phyloP scores from a whole-genome alignment of 108 stramenopile species.

The Discostella pseudostelligera region DNA sequence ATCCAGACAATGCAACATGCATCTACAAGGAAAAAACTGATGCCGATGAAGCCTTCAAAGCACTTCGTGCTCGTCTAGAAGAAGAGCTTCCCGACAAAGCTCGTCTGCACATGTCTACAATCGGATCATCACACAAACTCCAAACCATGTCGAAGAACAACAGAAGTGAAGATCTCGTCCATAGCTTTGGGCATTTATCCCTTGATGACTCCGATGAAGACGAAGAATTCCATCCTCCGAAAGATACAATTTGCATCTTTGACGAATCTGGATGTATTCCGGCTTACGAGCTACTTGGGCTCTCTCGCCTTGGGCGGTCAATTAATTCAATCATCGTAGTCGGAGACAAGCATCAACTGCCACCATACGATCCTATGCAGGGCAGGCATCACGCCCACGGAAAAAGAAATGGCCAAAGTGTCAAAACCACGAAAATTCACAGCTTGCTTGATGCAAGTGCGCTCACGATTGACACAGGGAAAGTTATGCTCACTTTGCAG shows the following conservation, averaged over 20 bases:
- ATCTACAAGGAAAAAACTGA: slow-evolving; percentile 14
- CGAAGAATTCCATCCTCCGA: neutral
- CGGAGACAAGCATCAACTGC: slow-evolving; percentile 52
- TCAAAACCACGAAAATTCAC: neutral
- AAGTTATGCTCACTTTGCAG: slow-evolving; percentile 43
- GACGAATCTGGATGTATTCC: slow-evolving; percentile 59
- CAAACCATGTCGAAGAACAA: slow-evolving; percentile 5
- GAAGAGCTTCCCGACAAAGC: slow-evolving; percentile 25
- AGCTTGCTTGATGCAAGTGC: slow-evolving; percentile 49
- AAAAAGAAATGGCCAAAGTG: slow-evolving; percentile 4
- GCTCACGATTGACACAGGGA: slow-evolving; percentile 12
- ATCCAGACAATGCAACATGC: slow-evolving; percentile 17
- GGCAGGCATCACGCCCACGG: slow-evolving; percentile 6
- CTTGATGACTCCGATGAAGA: slow-evolving; percentile 5
- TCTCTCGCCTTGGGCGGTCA: slow-evolving; percentile 34
- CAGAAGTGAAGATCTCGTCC: slow-evolving; percentile 1
- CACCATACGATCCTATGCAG: slow-evolving; percentile 46
- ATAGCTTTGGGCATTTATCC: slow-evolving; percentile 1
- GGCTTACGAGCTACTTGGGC: slow-evolving; percentile 50
- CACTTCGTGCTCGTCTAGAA: slow-evolving; percentile 6
- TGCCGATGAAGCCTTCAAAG: slow-evolving; percentile 19
- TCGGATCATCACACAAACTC: slow-evolving; percentile 52
- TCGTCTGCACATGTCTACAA: slow-evolving; percentile 45
- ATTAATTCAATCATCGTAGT: slow-evolving; percentile 38
- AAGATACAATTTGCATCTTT: slow-evolving; percentile 52